Base-by-base conservation (phyloP, 1,139 yeast genomes). In the Candida freyschussii region DNA sequence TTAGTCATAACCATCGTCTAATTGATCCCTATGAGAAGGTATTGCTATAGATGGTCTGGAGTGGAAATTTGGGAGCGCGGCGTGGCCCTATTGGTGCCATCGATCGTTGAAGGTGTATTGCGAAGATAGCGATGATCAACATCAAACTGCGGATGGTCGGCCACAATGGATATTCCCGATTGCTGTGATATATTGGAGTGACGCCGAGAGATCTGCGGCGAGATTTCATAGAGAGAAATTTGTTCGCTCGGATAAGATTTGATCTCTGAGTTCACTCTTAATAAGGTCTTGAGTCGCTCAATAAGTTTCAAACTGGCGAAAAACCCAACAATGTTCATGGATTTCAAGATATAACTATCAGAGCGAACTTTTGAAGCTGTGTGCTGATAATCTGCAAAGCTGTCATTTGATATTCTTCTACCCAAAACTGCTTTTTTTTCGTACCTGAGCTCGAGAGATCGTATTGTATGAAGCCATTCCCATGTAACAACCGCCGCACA, bases 401-500 rank as follows among this genome's bases (percentile, higher is more conserved):
- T 43, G 21, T 48, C 53, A 31, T 47, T 44, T 2, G 53, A 49
- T 11, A 50, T 44, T 36, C 68, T 49, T 48, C 77, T 60, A 3
- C 78, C 78, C 27, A 72, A 53, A 11, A 72, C 67, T 2, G 72
- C 72, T 52, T 59, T 59, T 28, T 68, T 53, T 39, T 72, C 77
- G 24, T 54, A 51, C 22, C 63, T 51, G 39, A 63, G 59, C 39
- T 70, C 75, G 28, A 70, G 47, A 15, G 61, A 52, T 34, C 63
- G 53, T 17, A 70, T 68, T 32, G 65, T 63, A 41, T 56, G 63
- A 7, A 69, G 47, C 78, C 77, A 72, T 51, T 72, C 77, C 77
- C 77, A 72, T 1, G 67, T 53, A 1, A 63, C 57, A 3, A 72
- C 61, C 12, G 68, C 50, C 10, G 66, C 43, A 18, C 65, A 60